These are phyloP conservation scores for Zygoascus tannicola DNA, from an alignment of 805 yeast species.

Conservation along the genomic window DNA sequence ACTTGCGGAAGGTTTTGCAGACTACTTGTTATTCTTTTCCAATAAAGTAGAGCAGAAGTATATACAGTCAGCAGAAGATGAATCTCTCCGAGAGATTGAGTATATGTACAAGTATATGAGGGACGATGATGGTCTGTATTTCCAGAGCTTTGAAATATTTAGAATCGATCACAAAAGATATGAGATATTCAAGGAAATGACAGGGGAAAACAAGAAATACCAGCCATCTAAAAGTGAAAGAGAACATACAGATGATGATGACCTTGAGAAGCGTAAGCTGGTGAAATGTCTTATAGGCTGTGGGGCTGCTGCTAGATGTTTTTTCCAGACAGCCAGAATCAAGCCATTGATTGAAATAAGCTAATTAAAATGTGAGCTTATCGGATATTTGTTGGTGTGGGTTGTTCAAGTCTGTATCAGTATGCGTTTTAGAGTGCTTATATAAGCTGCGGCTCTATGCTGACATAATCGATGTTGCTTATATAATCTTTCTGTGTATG, in stretches of 20 bases:
- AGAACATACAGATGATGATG: constrained; percentile 32
- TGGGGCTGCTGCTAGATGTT: constrained; percentile 60
- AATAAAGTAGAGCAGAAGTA: constrained; percentile 30
- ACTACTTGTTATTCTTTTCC: constrained; percentile 46
- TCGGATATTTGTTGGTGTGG: too few species aligned
- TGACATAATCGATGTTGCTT: too few species aligned
- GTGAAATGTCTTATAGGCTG: constrained; percentile 51
- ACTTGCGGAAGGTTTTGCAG: constrained; percentile 59
- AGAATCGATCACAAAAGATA: constrained; percentile 42
- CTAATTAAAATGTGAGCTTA: too few species aligned
- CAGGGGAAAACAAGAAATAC: constrained; percentile 46
- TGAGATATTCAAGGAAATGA: constrained; percentile 42
- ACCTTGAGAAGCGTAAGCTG: constrained; percentile 29
- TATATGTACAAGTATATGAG: constrained; percentile 48
- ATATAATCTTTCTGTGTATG: too few species aligned
- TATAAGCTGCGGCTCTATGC: too few species aligned
- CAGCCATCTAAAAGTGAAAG: constrained; percentile 46
- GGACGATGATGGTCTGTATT: constrained; percentile 55
- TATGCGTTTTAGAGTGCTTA: too few species aligned
- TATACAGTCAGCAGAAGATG: constrained; percentile 27
- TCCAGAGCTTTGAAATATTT: constrained; percentile 51
- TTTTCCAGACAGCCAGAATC: constrained; percentile 58
- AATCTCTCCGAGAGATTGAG: constrained; percentile 44
- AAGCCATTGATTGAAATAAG: constrained; percentile 28
- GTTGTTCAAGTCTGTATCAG: too few species aligned